Conservation (phyloP, 2,329 filamentous ascomycete species). For the Aspergillus intermedius region DNA sequence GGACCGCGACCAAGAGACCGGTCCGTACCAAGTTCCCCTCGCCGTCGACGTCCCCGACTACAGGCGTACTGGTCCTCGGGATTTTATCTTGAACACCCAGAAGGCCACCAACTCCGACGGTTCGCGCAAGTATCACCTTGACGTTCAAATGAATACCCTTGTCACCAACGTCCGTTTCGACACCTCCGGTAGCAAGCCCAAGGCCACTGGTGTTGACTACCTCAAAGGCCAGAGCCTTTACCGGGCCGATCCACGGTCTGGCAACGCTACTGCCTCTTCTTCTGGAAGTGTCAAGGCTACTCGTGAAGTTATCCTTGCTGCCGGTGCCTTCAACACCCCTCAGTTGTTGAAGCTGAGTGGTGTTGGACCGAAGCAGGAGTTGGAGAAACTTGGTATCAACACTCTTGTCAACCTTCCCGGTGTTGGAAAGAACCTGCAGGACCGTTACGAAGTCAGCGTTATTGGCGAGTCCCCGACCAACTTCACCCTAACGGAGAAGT, state of each 20-base stretch:
- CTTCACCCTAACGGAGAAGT: constrained; percentile 25
- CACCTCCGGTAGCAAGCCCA: constrained; percentile 27
- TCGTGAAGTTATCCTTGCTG: constrained; percentile 39
- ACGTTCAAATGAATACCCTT: constrained; percentile 44
- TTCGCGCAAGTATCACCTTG: constrained; percentile 49
- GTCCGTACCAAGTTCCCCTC: constrained; percentile 55
- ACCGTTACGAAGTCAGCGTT: constrained; percentile 53
- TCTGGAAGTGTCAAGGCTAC: constrained; percentile 35
- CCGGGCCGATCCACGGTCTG: constrained; percentile 37
- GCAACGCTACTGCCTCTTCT: constrained; percentile 20
- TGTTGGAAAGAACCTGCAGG: constrained; percentile 57
- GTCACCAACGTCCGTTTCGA: constrained; percentile 43
- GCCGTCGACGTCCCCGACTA: constrained; percentile 42
- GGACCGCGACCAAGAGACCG: constrained; percentile 41
- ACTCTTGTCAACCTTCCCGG: constrained; percentile 51
- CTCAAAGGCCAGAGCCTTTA: constrained; percentile 42
- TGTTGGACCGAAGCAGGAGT: constrained; percentile 49
- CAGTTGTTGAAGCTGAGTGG: constrained; percentile 58
- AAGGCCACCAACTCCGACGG: constrained; percentile 46
- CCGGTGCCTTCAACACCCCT: constrained; percentile 56
- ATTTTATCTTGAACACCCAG: constrained; percentile 49
- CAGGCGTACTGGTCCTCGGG: constrained; percentile 49
- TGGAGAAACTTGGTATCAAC: constrained; percentile 46
- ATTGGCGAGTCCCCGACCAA: constrained; percentile 38
- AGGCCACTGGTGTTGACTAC: constrained; percentile 44